Evolutionary conservation across 306 rosid species (phyloP).

Genomic region (Gastrolobium bilobum): DNA sequence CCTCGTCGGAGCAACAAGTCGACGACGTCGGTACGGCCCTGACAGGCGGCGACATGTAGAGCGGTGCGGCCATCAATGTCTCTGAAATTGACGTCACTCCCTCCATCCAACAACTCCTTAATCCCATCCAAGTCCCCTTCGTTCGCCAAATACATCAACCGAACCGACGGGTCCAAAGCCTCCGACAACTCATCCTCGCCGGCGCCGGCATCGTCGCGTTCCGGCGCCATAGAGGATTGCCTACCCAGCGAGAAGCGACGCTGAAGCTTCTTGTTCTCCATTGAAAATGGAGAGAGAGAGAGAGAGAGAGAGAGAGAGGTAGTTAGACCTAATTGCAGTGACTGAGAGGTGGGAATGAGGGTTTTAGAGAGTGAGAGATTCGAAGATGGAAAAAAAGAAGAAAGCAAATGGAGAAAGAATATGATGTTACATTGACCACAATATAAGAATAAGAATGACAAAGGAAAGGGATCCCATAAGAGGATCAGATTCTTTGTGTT

Average conservation of each 20-base stretch:
- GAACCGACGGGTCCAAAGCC: constrained; percentile 63
- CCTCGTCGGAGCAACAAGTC: constrained; percentile 71
- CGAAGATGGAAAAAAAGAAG: too few relatives aligned
- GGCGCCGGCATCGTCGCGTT: not conserved
- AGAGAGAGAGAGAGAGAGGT: not conserved
- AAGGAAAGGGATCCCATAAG: too few relatives aligned
- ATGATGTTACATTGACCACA: too few relatives aligned
- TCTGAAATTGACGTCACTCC: constrained; percentile 76
- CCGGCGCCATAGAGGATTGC: constrained; percentile 90
- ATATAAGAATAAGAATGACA: too few relatives aligned
- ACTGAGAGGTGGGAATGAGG: too few relatives aligned
- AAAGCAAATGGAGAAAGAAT: too few relatives aligned
- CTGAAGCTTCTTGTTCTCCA: constrained; percentile 69
- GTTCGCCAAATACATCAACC: constrained; percentile 85
- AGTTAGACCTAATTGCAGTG: too few relatives aligned
- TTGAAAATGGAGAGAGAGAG: not conserved
- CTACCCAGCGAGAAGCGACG: constrained; percentile 67
- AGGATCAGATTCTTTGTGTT: not conserved
- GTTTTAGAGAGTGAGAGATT: too few relatives aligned
- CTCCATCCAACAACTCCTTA: constrained; percentile 71
- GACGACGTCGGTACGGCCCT: constrained; percentile 73
- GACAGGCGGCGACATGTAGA: constrained; percentile 90
- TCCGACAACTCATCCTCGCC: constrained; percentile 32
- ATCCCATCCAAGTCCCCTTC: constrained; percentile 89
- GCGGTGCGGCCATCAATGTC: constrained; percentile 92